These are phyloP conservation scores for Ophiognomonia clavigignenti-juglandacearum DNA, from an alignment of 2,329 filamentous ascomycete genomes.

Conservation along the genomic window DNA sequence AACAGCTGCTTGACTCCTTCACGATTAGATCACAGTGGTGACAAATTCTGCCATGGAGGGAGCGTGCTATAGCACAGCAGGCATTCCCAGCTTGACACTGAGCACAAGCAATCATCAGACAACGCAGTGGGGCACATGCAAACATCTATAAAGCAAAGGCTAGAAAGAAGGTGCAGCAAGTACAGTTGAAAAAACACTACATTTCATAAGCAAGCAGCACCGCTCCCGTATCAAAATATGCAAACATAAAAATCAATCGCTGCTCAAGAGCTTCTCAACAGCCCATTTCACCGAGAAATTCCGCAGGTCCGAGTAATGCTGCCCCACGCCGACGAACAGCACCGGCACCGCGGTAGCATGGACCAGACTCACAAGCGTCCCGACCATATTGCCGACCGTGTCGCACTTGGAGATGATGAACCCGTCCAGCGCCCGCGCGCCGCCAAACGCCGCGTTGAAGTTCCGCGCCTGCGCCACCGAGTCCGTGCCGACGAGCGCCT, in stretches of 20 bases:
- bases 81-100: too few species aligned
- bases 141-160: too few species aligned
- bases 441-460: slow-evolving; percentile 90
- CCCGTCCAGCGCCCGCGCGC: slow-evolving; percentile 75
- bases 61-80: too few species aligned
- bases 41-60: too few species aligned
- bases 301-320: slow-evolving; percentile 64
- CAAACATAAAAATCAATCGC: slow-evolving; percentile 28
- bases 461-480: slow-evolving; percentile 93
- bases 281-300: slow-evolving; percentile 68
- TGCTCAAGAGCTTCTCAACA: slow-evolving; percentile 59
- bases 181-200: not conserved
- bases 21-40: too few species aligned
- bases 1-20: too few species aligned
- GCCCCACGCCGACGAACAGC: slow-evolving; percentile 76
- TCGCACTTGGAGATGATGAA: slow-evolving; percentile 99
- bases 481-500: slow-evolving; percentile 90
- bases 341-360: slow-evolving; percentile 96
- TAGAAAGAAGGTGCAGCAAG: not conserved
- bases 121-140: too few species aligned
- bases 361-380: slow-evolving; percentile 91
- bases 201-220: not conserved
- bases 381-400: slow-evolving; percentile 99
- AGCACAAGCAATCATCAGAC: too few species aligned
- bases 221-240: not conserved